Evolutionary conservation across 2,329 filamentous ascomycete species (phyloP).

Genomic region (Colletotrichum kahawae): DNA sequence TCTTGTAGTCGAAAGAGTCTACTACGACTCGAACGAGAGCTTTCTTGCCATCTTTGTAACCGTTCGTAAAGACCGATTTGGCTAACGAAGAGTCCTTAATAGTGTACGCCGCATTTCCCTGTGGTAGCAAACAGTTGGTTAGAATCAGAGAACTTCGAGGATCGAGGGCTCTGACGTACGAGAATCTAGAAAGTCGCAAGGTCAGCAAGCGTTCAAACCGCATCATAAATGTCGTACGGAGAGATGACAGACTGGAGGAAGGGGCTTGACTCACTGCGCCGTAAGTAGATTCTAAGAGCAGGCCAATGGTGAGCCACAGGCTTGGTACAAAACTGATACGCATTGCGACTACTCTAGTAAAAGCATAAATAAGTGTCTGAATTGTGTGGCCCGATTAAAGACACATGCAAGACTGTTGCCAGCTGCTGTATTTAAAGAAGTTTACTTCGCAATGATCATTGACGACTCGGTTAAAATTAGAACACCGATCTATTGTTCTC

Average conservation of each 20-base stretch:
- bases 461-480: background rate
- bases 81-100: background rate
- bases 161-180: background rate
- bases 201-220: background rate
- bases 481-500: background rate
- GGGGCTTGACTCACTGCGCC: background rate
- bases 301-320: background rate
- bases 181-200: background rate
- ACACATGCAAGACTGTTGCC: background rate
- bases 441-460: background rate
- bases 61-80: background rate
- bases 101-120: background rate
- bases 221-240: accelerated
- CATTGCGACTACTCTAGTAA: background rate
- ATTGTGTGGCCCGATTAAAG: background rate
- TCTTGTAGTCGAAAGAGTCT: background rate
- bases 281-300: background rate
- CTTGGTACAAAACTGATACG: background rate
- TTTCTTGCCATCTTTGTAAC: background rate
- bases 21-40: background rate
- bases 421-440: background rate
- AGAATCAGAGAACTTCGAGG: background rate
- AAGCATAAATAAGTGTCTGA: background rate
- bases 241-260: background rate
- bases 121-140: background rate